A percentile compares a stretch with the other conserved stretches of the same genome.
Evolutionary conservation across 306 rosid species (phyloP).

Genomic region (Medicago arabica): DNA sequence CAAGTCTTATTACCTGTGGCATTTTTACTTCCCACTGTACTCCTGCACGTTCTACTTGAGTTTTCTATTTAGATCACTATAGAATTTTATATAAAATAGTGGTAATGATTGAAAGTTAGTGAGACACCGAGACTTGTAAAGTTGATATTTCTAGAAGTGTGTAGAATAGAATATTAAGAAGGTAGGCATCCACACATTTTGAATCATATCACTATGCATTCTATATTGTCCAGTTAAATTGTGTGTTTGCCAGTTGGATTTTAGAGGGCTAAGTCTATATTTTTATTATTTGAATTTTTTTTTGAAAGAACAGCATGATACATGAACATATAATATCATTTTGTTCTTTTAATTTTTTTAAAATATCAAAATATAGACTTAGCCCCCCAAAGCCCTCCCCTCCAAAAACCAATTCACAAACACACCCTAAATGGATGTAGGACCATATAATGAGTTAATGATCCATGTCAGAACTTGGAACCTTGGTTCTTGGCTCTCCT

Average conservation of each 20-base stretch:
- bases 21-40: conserved; percentile 6
- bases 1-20: neutral
- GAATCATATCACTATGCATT: conserved; percentile 7
- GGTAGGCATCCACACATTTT: neutral
- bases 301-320: too few relatives aligned
- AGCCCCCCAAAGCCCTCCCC: too few relatives aligned
- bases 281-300: too few relatives aligned
- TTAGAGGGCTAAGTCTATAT: too few relatives aligned
- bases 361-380: too few relatives aligned
- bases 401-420: too few relatives aligned
- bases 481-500: conserved; percentile 26
- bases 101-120: neutral
- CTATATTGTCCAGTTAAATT: conserved; percentile 17
- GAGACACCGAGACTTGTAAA: neutral
- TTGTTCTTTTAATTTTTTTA: too few relatives aligned
- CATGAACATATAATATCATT: too few relatives aligned
- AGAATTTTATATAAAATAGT: neutral
- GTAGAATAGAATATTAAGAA: neutral
- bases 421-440: conserved; percentile 7
- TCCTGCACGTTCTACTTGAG: conserved; percentile 8
- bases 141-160: conserved; percentile 15
- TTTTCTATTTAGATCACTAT: conserved; percentile 1
- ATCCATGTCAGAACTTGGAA: conserved; percentile 17
- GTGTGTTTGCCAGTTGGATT: neutral
- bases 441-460: neutral